Evolutionary conservation across 768 basidiomycete species (phyloP), one percentile per base, ranked within the genome.

Genomic region (Pleurotus ostreatus): DNA sequence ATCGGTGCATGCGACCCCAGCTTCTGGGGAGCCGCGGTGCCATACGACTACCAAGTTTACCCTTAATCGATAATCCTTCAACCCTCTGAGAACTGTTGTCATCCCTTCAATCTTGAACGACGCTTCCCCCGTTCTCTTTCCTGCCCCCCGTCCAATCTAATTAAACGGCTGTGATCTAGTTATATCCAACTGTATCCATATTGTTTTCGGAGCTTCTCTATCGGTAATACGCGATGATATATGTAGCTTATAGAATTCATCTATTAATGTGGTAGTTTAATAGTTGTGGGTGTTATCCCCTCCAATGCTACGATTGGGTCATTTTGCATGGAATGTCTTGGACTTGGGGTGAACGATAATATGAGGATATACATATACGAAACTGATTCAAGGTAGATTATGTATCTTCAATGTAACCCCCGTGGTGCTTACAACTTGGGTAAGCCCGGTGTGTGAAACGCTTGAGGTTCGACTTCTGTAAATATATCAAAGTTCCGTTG

Each of bases 41-140:
- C 71, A 37, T 92, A 84, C 63, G 89, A 91, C 71, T 91, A 90
- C 69, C 88, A 91, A 67, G 70, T 83, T 49, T 88, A 34, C 9
- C 30, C 30, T 34, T 34, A 34, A 34, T 20, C 20, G 20, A 20
- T 20, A 20, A 20, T 34, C 30, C 30, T 34, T 11, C 71, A 59
- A 63, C 69, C 61, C 70, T 78, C 59, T 79, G 41, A 44, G 41
- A 72, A 68, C 6, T 16, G 16, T 11, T 11, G 9, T 34, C 30
- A 34, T 11, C 30, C 11, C 30, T 1, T 41, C 49, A 25, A 16
- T 23, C 37, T 49, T 37, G 15, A n/a, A 22, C 49, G 26, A 6
- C 12, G 4, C 22, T 37, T 12, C 38, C 5, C 13, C 11, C 48
- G 16, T 18, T 4, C 40, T n/a, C n/a, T n/a, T 44, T 11, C 30